phyloP scores from a whole-genome alignment of 192 early-diverging fungal species.

The Diversispora epigaea region DNA sequence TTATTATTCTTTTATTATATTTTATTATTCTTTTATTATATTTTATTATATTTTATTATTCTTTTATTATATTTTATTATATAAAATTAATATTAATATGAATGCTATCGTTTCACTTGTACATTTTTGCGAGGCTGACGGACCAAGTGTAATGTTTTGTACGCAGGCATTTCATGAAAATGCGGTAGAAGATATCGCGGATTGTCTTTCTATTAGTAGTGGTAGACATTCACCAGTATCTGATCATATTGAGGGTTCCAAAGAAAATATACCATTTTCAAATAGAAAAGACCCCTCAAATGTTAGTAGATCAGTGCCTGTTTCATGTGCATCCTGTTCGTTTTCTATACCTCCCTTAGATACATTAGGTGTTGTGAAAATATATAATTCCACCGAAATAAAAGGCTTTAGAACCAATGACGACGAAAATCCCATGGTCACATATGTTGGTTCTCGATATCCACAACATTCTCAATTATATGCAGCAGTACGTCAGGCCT shows the following conservation, averaged over 20 bases:
- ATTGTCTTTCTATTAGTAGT: constrained; percentile 13
- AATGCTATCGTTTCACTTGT: constrained; percentile 48
- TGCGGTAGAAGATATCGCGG: constrained; percentile 18
- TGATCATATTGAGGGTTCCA: background rate
- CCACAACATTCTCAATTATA: constrained; percentile 45
- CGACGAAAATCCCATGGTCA: constrained; percentile 40
- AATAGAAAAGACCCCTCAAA: constrained; percentile 16
- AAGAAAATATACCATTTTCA: background rate
- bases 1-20: too few relatives aligned
- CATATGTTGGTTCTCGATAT: constrained; percentile 41
- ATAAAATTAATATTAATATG: constrained; percentile 31
- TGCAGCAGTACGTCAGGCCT: constrained; percentile 43
- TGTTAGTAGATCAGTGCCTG: background rate
- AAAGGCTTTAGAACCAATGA: constrained; percentile 40
- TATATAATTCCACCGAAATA: constrained; percentile 21
- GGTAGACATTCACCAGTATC: background rate
- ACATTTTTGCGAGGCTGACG: constrained; percentile 49
- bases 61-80: too few relatives aligned
- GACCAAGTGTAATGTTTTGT: constrained; percentile 46
- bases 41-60: too few relatives aligned
- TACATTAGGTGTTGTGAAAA: background rate
- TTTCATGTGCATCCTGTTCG: constrained; percentile 28
- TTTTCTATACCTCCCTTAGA: constrained; percentile 12
- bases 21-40: too few relatives aligned
- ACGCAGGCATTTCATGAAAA: constrained; percentile 44